A percentile compares a stretch with the other conserved stretches of the same genome.
Conservation (phyloP, 1,139 yeast genomes). For the Candida tetrigidarum region DNA sequence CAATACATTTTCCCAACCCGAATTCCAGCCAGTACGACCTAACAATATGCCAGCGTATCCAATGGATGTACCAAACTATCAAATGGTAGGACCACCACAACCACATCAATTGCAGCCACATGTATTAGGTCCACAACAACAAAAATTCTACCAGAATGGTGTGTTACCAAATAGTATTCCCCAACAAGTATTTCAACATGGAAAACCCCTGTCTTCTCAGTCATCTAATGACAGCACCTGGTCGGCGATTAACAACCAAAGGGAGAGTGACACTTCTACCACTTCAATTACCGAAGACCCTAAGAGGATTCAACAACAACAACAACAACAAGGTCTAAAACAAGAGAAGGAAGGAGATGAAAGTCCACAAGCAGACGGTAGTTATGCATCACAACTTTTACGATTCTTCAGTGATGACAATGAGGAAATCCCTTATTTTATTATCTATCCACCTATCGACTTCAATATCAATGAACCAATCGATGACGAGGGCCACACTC, state of each 20-base stretch:
- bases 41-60: constrained; percentile 15
- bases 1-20: constrained; percentile 27
- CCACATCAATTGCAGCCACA: constrained; percentile 21
- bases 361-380: constrained; percentile 27
- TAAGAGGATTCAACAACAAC: constrained; percentile 13
- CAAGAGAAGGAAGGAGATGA: too few species aligned
- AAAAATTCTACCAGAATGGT: constrained; percentile 9
- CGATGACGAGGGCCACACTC: constrained; percentile 96
- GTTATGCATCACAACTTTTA: constrained; percentile 60
- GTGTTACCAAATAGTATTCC: constrained; percentile 5
- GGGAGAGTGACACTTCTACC: constrained; percentile 49
- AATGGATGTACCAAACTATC: constrained; percentile 35
- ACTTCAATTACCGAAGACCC: constrained; percentile 40
- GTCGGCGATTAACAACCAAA: constrained; percentile 35
- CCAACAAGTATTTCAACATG: constrained; percentile 10
- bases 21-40: constrained; percentile 25
- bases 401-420: constrained; percentile 73
- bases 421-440: constrained; percentile 71
- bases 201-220: constrained; percentile 36
- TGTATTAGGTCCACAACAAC: constrained; percentile 19
- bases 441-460: constrained; percentile 76
- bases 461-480: constrained; percentile 85
- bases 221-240: constrained; percentile 51
- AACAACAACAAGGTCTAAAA: too few species aligned
- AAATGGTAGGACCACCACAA: constrained; percentile 23